phyloP scores from a whole-genome alignment of 169 alveolate genomes.

The Plasmodium coatneyi region DNA sequence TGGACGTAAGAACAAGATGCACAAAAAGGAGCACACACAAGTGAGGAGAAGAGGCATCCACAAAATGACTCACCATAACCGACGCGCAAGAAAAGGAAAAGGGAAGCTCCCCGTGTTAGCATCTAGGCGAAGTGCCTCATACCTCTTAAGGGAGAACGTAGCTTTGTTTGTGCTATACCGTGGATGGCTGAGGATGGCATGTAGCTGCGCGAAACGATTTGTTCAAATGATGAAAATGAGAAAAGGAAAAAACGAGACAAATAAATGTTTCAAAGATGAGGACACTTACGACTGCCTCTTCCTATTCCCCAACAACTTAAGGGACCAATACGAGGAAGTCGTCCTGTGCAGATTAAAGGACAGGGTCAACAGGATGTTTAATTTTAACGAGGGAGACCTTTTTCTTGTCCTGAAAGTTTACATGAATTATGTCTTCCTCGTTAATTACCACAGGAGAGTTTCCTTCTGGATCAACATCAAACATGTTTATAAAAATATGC shows the following conservation, averaged over 20 bases:
- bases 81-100: neutral
- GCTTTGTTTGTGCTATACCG: neutral
- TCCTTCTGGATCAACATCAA: conserved; percentile 58
- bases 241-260: neutral
- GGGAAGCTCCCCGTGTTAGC: neutral
- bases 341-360: conserved; percentile 21
- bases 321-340: conserved; percentile 3
- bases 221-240: neutral
- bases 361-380: conserved; percentile 18
- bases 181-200: neutral
- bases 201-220: neutral
- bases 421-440: conserved; percentile 13
- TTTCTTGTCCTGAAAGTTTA: conserved; percentile 4
- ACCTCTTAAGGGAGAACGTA: neutral
- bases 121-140: neutral
- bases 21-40: conserved; percentile 7
- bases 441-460: neutral
- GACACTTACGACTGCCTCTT: conserved; percentile 40
- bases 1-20: neutral
- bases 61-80: neutral
- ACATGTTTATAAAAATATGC: neutral
- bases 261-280: neutral
- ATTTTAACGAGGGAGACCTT: neutral
- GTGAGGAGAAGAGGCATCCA: conserved; percentile 11
- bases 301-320: conserved; percentile 13